phyloP scores from a whole-genome alignment of 768 basidiomycete species.

The Hirschioporus abietinus region DNA sequence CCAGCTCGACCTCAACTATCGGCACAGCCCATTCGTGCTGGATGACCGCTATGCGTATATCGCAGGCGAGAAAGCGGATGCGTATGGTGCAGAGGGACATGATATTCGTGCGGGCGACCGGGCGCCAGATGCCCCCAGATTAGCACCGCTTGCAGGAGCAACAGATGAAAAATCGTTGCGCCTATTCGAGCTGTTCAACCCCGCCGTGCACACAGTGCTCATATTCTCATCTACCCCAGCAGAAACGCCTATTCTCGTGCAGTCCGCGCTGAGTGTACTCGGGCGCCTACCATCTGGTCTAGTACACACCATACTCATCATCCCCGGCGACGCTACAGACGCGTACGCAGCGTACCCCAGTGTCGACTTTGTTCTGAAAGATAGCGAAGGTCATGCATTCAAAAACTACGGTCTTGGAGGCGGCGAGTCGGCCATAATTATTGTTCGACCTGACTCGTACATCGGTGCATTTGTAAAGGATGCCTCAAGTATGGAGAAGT shows the following conservation, averaged over 20 bases:
- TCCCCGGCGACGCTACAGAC: background rate
- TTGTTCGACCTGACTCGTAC: constrained; percentile 18
- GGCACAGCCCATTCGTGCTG: constrained; percentile 42
- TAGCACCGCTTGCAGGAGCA: constrained; percentile 15
- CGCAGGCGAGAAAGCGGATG: constrained; percentile 14
- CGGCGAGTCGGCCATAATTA: constrained; percentile 7
- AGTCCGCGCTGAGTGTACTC: background rate
- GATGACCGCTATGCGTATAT: constrained; percentile 29
- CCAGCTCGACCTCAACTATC: constrained; percentile 50
- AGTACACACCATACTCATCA: background rate
- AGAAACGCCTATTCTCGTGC: background rate
- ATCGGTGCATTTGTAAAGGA: constrained; percentile 12
- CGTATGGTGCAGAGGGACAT: constrained; percentile 13
- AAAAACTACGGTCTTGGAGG: constrained; percentile 9
- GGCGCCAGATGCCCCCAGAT: constrained; percentile 38
- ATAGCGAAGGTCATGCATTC: constrained; percentile 14
- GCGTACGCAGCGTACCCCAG: background rate
- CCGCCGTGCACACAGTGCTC: constrained; percentile 35
- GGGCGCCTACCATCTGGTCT: background rate
- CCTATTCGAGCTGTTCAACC: constrained; percentile 31
- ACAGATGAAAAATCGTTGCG: constrained; percentile 13
- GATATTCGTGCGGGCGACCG: constrained; percentile 38
- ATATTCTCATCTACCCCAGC: constrained; percentile 26
- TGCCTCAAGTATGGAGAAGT: constrained; percentile 10
- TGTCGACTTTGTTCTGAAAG: constrained; percentile 4